These are phyloP conservation scores for Phytopythium sindhum DNA, from an alignment of 352 stramenopile species.

Conservation along the genomic window DNA sequence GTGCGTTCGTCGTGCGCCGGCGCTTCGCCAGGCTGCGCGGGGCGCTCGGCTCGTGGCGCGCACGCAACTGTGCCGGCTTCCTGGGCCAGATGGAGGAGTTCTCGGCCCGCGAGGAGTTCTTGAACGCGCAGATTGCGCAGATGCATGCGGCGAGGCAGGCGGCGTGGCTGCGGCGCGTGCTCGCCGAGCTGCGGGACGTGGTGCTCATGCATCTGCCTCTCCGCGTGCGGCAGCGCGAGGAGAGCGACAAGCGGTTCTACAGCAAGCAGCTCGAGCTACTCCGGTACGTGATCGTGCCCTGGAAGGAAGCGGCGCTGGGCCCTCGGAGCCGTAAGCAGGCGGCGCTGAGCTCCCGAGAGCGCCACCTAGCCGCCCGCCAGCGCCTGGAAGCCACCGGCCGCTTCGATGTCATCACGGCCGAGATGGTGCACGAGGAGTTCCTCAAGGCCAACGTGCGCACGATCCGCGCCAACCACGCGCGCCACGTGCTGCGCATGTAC, in stretches of 20 bases:
- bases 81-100: constrained; percentile 65
- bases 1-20: constrained; percentile 46
- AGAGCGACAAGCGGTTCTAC: constrained; percentile 50
- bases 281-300: constrained; percentile 37
- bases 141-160: constrained; percentile 40
- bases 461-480: constrained; percentile 30
- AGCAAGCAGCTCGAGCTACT: constrained; percentile 37
- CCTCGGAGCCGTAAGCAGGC: constrained; percentile 58
- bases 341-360: constrained; percentile 32
- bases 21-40: constrained; percentile 38
- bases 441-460: constrained; percentile 72
- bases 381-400: constrained; percentile 54
- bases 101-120: constrained; percentile 56
- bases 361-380: constrained; percentile 44
- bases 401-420: constrained; percentile 65
- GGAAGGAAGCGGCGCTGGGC: constrained; percentile 51
- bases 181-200: constrained; percentile 67
- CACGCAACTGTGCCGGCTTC: constrained; percentile 30
- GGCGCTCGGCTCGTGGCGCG: constrained; percentile 52
- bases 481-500: constrained; percentile 41
- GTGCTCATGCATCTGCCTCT: constrained; percentile 66
- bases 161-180: constrained; percentile 36
- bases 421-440: constrained; percentile 81
- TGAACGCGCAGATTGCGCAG: constrained; percentile 41
- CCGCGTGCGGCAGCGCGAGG: constrained; percentile 42